These are phyloP conservation scores for Leptographium procerum DNA, from an alignment of 2,329 filamentous ascomycete species.

Conservation along the genomic window DNA sequence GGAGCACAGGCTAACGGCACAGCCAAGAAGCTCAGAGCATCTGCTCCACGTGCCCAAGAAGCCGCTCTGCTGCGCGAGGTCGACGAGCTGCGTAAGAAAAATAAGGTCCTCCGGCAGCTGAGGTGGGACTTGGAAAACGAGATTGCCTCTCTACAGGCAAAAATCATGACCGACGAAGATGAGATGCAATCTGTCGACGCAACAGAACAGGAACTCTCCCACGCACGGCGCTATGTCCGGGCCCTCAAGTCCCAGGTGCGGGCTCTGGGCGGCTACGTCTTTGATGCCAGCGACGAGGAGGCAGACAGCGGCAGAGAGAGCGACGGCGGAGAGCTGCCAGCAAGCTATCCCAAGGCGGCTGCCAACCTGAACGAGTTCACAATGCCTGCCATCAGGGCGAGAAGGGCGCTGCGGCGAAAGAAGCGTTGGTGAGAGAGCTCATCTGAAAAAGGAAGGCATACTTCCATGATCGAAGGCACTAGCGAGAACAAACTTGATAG, in stretches of 20 bases:
- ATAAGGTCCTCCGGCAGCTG: background rate
- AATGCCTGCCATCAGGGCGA: background rate
- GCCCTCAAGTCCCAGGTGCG: slow-evolving; percentile 3
- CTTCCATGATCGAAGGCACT: no score
- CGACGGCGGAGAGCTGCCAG: background rate
- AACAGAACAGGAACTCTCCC: background rate
- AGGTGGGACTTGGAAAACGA: slow-evolving; percentile 1
- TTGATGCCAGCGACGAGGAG: background rate
- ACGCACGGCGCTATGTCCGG: background rate
- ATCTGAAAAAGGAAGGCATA: no score
- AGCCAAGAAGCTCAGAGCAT: background rate
- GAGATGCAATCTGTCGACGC: background rate
- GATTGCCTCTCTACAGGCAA: background rate
- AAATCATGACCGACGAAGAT: background rate
- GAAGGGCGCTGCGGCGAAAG: background rate
- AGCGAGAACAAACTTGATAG: no score
- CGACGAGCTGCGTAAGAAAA: background rate
- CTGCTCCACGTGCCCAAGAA: no score
- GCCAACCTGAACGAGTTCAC: background rate
- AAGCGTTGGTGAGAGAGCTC: background rate
- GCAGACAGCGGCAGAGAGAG: background rate
- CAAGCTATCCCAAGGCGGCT: background rate
- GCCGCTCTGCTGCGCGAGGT: background rate
- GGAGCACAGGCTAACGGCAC: no score
- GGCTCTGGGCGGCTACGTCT: background rate